phyloP scores from a whole-genome alignment of 306 rosid genomes.

The Corylus americana region DNA sequence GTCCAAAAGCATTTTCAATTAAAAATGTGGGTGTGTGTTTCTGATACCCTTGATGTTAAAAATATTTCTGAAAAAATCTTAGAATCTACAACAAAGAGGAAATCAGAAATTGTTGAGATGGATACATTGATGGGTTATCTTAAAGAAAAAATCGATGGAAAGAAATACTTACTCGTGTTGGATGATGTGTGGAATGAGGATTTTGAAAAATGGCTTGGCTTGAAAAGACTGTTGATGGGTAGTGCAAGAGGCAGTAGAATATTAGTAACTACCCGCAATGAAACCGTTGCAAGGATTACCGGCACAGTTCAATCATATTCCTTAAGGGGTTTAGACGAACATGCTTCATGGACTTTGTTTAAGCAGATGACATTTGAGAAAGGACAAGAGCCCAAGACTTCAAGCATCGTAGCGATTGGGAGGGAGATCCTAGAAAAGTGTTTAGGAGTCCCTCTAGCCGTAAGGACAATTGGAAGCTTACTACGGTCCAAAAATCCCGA shows the following conservation, averaged over 20 bases:
- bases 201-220: neutral
- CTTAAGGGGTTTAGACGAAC: neutral
- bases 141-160: neutral
- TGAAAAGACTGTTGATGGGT: neutral
- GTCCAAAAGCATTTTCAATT: neutral
- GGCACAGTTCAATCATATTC: neutral
- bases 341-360: conserved; percentile 4
- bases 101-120: neutral
- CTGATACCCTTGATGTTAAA: neutral
- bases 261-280: conserved; percentile 9
- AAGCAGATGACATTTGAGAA: conserved; percentile 15
- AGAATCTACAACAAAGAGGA: neutral
- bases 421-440: neutral
- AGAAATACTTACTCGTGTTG: conserved; percentile 5
- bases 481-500: neutral
- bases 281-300: neutral
- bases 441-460: conserved; percentile 17
- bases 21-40: conserved; percentile 3
- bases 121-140: neutral
- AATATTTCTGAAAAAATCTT: neutral
- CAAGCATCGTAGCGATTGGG: neutral
- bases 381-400: neutral
- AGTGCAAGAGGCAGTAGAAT: conserved; percentile 15
- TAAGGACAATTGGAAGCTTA: conserved; percentile 17
- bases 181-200: conserved; percentile 12